These are phyloP conservation scores for Chalara sp. DNA, from an alignment of 2,329 filamentous ascomycete species.

Conservation along the genomic window DNA sequence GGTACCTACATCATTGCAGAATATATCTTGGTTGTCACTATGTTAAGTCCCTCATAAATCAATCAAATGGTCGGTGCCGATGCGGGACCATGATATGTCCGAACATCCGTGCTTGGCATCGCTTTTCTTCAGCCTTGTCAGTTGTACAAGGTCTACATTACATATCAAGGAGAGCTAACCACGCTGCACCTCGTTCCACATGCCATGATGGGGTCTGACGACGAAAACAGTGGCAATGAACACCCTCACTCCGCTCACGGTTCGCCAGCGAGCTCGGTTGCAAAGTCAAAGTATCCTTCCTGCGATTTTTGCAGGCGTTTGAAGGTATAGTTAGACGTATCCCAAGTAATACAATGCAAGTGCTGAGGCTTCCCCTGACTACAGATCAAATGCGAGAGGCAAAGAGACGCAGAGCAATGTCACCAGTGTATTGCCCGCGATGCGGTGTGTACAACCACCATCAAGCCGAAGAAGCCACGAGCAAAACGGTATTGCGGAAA, in stretches of 20 bases:
- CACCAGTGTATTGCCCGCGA: background rate
- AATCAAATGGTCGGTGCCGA: background rate
- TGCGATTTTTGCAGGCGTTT: background rate
- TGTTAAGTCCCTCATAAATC: too few species aligned
- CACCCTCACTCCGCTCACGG: background rate
- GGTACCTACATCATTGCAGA: too few species aligned
- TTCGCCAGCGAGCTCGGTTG: background rate
- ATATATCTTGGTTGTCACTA: too few species aligned
- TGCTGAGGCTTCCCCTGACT: background rate
- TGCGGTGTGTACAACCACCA: background rate
- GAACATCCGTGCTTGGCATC: background rate
- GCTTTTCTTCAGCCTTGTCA: background rate
- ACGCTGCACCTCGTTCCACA: background rate
- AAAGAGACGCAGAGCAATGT: background rate
- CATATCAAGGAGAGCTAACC: background rate
- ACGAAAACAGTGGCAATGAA: background rate
- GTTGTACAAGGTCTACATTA: background rate
- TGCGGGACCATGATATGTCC: background rate
- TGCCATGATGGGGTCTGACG: background rate
- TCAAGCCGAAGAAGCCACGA: background rate
- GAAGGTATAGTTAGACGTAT: background rate
- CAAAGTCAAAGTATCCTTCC: background rate
- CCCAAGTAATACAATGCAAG: background rate
- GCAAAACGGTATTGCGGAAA: background rate
- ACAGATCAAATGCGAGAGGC: background rate